phyloP scores from a whole-genome alignment of 2,329 filamentous ascomycete species.

The Colletotrichum spaethianum region DNA sequence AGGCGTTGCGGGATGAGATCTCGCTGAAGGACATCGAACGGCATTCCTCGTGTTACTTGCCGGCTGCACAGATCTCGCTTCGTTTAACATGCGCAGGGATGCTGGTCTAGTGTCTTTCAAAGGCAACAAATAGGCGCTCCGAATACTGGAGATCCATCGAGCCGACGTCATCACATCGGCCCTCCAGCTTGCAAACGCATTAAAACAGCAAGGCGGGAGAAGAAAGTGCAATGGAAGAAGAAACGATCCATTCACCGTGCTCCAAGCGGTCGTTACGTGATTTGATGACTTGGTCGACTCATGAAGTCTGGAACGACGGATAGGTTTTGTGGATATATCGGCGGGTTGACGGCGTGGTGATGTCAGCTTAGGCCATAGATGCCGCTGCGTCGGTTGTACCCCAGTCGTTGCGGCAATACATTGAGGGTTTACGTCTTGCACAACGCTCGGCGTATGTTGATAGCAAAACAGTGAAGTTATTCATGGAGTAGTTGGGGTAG shows the following conservation, averaged over 20 bases:
- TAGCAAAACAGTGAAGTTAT: neutral
- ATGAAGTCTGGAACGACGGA: neutral
- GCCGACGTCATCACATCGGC: neutral
- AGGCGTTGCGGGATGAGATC: neutral
- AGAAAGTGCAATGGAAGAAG: too few relatives aligned
- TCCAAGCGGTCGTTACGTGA: neutral
- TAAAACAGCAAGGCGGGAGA: neutral
- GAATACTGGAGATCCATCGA: neutral
- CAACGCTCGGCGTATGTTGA: neutral
- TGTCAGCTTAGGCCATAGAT: constrained; percentile 4
- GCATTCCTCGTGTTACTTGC: neutral
- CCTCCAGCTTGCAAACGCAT: neutral
- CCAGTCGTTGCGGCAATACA: neutral
- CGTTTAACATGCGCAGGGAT: neutral
- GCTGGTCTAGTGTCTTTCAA: neutral
- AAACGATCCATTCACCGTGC: neutral
- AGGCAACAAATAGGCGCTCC: neutral
- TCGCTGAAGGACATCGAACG: too few relatives aligned
- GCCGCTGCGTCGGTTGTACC: neutral
- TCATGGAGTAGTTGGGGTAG: neutral
- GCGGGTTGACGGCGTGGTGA: constrained; percentile 14
- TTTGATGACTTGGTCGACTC: neutral
- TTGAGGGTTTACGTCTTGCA: neutral
- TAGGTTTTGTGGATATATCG: neutral
- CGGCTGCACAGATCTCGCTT: neutral